Base-by-base conservation (phyloP, 441 rosid species). In the Raphanus hybrid region DNA sequence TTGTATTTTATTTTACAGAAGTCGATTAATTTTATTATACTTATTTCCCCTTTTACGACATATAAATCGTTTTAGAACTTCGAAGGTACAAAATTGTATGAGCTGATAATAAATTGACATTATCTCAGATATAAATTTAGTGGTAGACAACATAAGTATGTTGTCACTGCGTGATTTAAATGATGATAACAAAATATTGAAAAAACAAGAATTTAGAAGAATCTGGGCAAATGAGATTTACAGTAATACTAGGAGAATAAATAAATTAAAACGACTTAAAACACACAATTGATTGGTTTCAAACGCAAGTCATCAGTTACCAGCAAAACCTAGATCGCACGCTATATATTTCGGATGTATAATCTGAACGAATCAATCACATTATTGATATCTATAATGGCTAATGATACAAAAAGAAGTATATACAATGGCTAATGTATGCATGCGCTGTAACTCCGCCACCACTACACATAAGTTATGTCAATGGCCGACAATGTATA, bases 361-460 rank as follows among this genome's bases (percentile, higher is more conserved):
- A 18, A 32, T 4, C 10, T 58, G 35, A 76, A 52, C 37, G 35
- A 62, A 55, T 57, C 20, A 67, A 39, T 55, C 15, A 39, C 14
- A 11, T 45, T 43, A 75, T 61, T 75, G 48, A 62, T 26, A 61
- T 61, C n/a, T 23, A 1, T 8, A 67, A 52, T 69, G 58, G 57
- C 67, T 70, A 76, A 26, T 50, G 43, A 68, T 45, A 45, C 14
- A 9, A 63, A 55, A 59, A 37, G 0, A n/a, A 15, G 57, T 35
- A 69, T 57, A 43, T 8, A 64, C 6, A 41, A 15, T 54, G 50
- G 80, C 37, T 5, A 70, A 77, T 72, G 69, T 52, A 27, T 67
- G 64, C 58, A 78, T 73, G 77, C 39, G 81, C 78, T 78, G 81
- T 68, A 68, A 54, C 41, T 16, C 81, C 74, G 52, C 74, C 69